phyloP scores from a whole-genome alignment of 352 stramenopile species.

The Globisporangium recalcitrans region DNA sequence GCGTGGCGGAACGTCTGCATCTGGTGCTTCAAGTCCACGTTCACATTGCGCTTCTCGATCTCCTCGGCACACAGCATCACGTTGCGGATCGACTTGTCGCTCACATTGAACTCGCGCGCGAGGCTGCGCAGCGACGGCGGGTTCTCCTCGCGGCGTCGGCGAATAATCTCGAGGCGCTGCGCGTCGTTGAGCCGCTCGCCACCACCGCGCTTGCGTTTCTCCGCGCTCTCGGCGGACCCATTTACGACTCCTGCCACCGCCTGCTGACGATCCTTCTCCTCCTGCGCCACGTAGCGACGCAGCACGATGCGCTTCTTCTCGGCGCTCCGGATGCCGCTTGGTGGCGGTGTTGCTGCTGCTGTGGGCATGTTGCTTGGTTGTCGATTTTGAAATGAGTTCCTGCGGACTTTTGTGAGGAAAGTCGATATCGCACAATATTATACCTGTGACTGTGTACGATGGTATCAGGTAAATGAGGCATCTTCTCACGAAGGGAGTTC shows the following conservation, averaged over 20 bases:
- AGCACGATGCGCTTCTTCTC: constrained; percentile 16
- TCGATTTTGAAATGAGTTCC: background rate
- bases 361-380: too few relatives aligned
- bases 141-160: constrained; percentile 11
- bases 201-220: constrained; percentile 16
- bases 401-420: too few relatives aligned
- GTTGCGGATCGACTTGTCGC: constrained; percentile 17
- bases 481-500: background rate
- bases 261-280: constrained; percentile 11
- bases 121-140: constrained; percentile 17
- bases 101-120: constrained; percentile 16
- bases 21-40: constrained; percentile 11
- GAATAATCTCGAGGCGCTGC: constrained; percentile 20
- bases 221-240: background rate
- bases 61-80: constrained; percentile 11
- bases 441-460: too few relatives aligned
- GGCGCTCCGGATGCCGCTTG: background rate
- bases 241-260: background rate
- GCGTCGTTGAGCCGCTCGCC: constrained; percentile 17
- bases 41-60: constrained; percentile 17
- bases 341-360: background rate
- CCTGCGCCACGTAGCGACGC: constrained; percentile 12
- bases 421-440: too few relatives aligned
- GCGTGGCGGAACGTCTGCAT: constrained; percentile 14
- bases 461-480: too few relatives aligned